Conservation (phyloP, 345 rosid species). For the Eucalyptus leucophloia region DNA sequence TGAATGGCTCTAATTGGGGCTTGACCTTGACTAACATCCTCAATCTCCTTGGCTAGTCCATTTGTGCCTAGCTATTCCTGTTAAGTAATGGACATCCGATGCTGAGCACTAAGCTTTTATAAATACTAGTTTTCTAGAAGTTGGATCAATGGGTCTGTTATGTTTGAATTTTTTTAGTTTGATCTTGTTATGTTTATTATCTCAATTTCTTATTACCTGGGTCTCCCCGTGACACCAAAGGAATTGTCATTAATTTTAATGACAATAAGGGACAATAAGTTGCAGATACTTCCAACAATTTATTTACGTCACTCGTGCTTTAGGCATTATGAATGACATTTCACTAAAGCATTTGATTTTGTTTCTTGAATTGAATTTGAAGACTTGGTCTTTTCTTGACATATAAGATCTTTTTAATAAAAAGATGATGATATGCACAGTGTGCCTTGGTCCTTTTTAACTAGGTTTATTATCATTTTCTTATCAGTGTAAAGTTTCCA, state of each 20-base stretch:
- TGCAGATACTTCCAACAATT: neutral
- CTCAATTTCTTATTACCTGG: neutral
- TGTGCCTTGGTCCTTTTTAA: neutral
- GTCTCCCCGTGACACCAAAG: neutral
- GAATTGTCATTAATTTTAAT: neutral
- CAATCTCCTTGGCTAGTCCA: neutral
- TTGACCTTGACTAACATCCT: neutral
- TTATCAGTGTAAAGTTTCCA: constrained; percentile 55
- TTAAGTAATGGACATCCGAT: neutral
- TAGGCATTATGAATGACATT: neutral
- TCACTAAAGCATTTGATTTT: neutral
- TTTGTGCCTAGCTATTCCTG: neutral
- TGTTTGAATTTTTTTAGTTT: neutral
- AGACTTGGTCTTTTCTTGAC: neutral
- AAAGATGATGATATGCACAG: neutral
- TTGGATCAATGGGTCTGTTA: neutral
- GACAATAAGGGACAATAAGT: neutral
- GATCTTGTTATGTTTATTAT: neutral
- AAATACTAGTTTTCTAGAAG: neutral
- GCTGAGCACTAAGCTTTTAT: neutral
- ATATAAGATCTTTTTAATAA: neutral
- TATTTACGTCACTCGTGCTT: neutral
- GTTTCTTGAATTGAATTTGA: neutral
- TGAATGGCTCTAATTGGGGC: neutral
- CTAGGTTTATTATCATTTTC: neutral